A percentile compares a stretch with the other conserved stretches of the same genome.
phyloP scores from a whole-genome alignment of 2,329 filamentous ascomycete species.

The Annulohypoxylon truncatum region DNA sequence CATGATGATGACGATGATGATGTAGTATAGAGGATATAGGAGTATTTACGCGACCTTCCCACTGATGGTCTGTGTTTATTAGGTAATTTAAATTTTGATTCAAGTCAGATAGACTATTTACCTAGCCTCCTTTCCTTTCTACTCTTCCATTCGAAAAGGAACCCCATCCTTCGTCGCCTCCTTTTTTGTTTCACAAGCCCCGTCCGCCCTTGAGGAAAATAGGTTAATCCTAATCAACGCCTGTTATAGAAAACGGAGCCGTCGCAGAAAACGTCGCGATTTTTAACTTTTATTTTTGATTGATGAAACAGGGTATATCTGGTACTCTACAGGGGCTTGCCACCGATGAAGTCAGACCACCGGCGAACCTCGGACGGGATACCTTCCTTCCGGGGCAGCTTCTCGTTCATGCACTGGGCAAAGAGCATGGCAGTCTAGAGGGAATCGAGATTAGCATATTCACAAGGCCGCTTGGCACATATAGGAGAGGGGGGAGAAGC shows the following conservation, averaged over 20 bases:
- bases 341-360: constrained; percentile 96
- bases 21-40: neutral
- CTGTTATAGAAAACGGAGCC: neutral
- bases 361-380: constrained; percentile 91
- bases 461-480: no score
- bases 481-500: constrained; percentile 46
- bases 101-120: constrained; percentile 5
- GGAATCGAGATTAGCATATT: constrained; percentile 5
- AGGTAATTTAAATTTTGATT: constrained; percentile 19
- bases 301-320: constrained; percentile 18
- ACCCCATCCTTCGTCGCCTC: constrained; percentile 13
- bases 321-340: constrained; percentile 75
- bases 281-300: neutral
- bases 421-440: constrained; percentile 91
- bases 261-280: constrained; percentile 5
- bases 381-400: constrained; percentile 87
- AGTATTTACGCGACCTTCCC: neutral
- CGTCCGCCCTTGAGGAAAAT: constrained; percentile 5
- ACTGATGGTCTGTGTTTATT: neutral
- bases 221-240: constrained; percentile 23
- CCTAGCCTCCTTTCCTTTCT: neutral
- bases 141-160: neutral
- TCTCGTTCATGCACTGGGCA: constrained; percentile 96
- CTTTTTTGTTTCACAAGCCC: neutral
- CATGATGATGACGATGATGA: neutral